Evolutionary conservation across 108 stramenopile genomes (phyloP), one percentile per base, ranked within the genome.

Genomic region (Discostella stelligeroides): DNA sequence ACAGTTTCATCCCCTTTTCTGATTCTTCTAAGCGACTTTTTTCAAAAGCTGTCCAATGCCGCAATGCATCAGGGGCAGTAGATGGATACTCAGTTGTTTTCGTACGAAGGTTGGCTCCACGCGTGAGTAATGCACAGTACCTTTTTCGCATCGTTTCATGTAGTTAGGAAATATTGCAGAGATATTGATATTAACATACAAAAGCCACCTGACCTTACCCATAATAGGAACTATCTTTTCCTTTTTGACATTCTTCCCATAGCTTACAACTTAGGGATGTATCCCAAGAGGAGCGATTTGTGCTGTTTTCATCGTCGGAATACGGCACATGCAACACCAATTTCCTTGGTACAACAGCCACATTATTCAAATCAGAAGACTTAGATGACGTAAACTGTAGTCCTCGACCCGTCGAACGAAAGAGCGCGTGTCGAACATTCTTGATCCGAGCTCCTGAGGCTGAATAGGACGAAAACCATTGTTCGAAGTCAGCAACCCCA

Each of bases 41-140:
- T 79, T 92, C 74, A 9, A 68, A 60, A n/a, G 69, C 38, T 24
- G 83, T 85, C 91, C 91, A 92, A 63, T 92, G 88, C 30, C 91
- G 76, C 28, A 92, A 54, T 7, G 86, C 75, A 72, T 92, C 79
- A 12, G 88, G 85, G 24, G 88, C 91, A 21, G 91, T 88, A 53
- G 68, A 80, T 7, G 85, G 82, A 55, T 86, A 88, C 17, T 69
- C 30, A 46, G 39, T 30, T 20, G 48, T 28, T 34, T 39, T 12
- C 39, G 54, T 7, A 40, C 61, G 51, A 38, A 75, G 60, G 41
- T 56, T 68, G 38, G 18, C 54, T 66, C 78, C 79, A 15, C 39
- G 62, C 0, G 74, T 76, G 29, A 83, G 63, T 15, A 83, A 65
- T 9, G 74, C 37, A 38, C 73, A 76, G 28, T 83, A 78, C 17